These are phyloP conservation scores for Cyphellophora europaea DNA, from an alignment of 2,329 filamentous ascomycete species.

Conservation along the genomic window DNA sequence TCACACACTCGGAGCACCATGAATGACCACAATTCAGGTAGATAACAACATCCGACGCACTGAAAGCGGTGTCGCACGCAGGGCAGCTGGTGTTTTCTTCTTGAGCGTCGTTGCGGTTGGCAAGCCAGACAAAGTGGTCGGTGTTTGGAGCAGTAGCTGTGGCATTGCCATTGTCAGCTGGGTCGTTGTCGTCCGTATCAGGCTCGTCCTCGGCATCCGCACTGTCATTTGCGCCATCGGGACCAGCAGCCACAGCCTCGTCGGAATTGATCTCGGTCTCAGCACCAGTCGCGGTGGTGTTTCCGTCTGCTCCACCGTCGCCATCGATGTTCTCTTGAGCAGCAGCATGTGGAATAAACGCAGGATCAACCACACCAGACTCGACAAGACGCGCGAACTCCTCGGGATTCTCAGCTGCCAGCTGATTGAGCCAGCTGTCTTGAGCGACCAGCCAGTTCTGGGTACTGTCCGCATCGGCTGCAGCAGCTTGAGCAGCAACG, in stretches of 20 bases:
- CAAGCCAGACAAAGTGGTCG: background rate
- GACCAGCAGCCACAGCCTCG: background rate
- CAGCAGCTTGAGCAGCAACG: background rate
- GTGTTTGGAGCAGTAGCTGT: background rate
- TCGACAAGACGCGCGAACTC: background rate
- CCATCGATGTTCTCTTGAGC: background rate
- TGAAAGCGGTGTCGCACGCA: background rate
- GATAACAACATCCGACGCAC: background rate
- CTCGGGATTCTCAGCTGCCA: background rate
- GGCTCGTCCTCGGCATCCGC: background rate
- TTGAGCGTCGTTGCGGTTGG: background rate
- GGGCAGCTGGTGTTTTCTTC: background rate
- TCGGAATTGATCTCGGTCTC: background rate
- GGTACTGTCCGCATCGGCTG: background rate
- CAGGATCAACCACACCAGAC: background rate
- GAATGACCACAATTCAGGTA: conserved; percentile 6
- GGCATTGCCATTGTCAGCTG: background rate
- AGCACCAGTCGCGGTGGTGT: background rate
- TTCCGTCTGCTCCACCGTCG: background rate
- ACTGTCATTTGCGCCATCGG: background rate
- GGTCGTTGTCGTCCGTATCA: background rate
- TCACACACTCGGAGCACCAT: conserved; percentile 7
- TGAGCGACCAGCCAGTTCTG: background rate
- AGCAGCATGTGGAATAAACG: background rate
- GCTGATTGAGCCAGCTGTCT: background rate